Base-by-base conservation (phyloP, 73 alveolate genomes). In the Symbiodinium natans region DNA sequence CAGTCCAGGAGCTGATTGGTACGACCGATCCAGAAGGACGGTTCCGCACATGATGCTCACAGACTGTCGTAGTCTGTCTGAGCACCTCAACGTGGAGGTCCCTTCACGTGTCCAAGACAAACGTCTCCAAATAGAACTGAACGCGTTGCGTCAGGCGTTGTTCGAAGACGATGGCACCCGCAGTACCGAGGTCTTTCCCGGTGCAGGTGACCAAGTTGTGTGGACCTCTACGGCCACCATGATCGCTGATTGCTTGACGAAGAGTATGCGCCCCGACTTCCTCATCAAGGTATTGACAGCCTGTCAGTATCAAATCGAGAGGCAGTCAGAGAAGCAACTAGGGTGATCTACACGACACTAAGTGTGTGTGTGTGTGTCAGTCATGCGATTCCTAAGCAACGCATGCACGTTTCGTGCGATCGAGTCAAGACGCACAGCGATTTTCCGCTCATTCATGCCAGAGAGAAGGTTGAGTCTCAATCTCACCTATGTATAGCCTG, bases 191-290 rank as follows among this genome's bases (percentile, higher is more conserved):
- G 39, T 15, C 1, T 3, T 27, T 19, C 40, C 27, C 19, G 31
- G 27, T 15, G 42, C 15, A 8, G 84, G 84, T 27, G 84, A 74
- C 8, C 27, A 31, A 1, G 41, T 74, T 41, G 84, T 1, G 21
- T 74, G 84, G 84, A 73, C 29, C 15, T n/a, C n/a, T n/a, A n/a
- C n/a, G n/a, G n/a, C n/a, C n/a, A n/a, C n/a, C n/a, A n/a, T n/a
- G n/a, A n/a, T n/a, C 41, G 84, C 84, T 3, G 84, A 73, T 38
- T 73, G 84, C 41, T 38, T 73, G 42, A 74, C 84, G 13, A 74
- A 74, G 41, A 29, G 42, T 8, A 74, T 23, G 84, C 21, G n/a
- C 21, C 84, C 84, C n/a, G 84, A 74, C 41, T 7, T 29, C 39
- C 9, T 74, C 7, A 39, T 74, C n/a, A n/a, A n/a, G n/a, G n/a